A percentile compares a stretch with the other conserved stretches of the same genome.
Conservation (phyloP, 306 rosid genomes). For the Medicago arabica region DNA sequence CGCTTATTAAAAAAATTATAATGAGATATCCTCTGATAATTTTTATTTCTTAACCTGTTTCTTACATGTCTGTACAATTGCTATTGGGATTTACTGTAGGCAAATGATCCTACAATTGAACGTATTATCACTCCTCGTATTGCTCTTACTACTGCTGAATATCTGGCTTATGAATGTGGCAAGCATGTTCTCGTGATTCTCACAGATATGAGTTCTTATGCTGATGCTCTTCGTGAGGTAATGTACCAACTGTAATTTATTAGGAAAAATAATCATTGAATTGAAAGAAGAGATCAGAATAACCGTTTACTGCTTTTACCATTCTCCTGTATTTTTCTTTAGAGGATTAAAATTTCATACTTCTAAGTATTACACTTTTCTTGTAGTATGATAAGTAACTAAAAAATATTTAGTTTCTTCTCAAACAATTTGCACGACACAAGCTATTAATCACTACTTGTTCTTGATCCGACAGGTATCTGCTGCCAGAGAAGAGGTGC, state of each 20-base stretch:
- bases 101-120: conserved; percentile 98
- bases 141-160: conserved; percentile 99
- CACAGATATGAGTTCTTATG: conserved; percentile 99
- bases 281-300: conserved; percentile 15
- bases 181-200: conserved; percentile 99
- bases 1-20: conserved; percentile 11
- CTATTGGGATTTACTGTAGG: conserved; percentile 61
- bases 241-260: conserved; percentile 28
- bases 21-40: background rate
- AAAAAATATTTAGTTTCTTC: conserved; percentile 7
- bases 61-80: conserved; percentile 33
- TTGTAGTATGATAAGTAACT: conserved; percentile 29
- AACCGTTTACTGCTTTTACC: conserved; percentile 19
- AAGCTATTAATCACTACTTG: conserved; percentile 36
- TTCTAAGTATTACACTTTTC: conserved; percentile 22
- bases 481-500: conserved; percentile 99
- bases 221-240: conserved; percentile 99
- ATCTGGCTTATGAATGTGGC: conserved; percentile 98
- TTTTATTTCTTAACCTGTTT: conserved; percentile 23
- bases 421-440: conserved; percentile 20
- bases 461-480: conserved; percentile 69
- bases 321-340: conserved; percentile 18
- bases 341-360: conserved; percentile 14
- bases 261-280: conserved; percentile 8
- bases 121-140: conserved; percentile 99